Base-by-base conservation (phyloP, 1,139 yeast species). In the Pichia sp. region DNA sequence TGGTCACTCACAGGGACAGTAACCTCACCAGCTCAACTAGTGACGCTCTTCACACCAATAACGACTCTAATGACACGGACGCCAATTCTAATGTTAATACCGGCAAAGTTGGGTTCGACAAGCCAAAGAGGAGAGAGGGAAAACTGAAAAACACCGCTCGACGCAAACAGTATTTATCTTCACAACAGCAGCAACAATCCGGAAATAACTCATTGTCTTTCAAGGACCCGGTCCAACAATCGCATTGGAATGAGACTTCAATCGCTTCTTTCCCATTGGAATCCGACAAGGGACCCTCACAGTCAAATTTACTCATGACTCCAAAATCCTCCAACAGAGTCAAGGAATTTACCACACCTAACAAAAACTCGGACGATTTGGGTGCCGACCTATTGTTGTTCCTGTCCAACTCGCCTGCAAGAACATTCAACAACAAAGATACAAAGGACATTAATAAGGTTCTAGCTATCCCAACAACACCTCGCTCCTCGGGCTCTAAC, bases 321-420 rank as follows among this genome's bases (percentile, higher is more conserved):
- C 71, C 72, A 29, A 68, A 63, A 51, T 44, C 58, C 1, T 54
- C 55, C 20, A 42, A 14, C 29, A 52, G 31, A 45, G 8, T n/a
- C 14, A 53, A 31, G 20, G 57, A 58, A 16, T 54, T 55, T 6
- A 65, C 63, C 44, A 68, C 70, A 2, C 71, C 72, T 12, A 64
- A 64, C 45, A 64, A 60, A 33, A 63, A 56, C 50, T 33, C 50
- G 5, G 84, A 80, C 57, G 88, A 85, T 53, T 91, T 85, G 67
- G 96, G 96, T 6, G 96, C 95, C 0, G 95, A 87, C 67, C 72
- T 89, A 59, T 75, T 89, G 58, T 80, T 89, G 83, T 89, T 81
- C 67, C 75, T 89, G 63, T 95, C 96, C 3, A 87, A 95, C 4
- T 87, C 95, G 3, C 96, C 96, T 0, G 85, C 93, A 0, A 60